These are phyloP conservation scores for Carpinus viminea DNA, from an alignment of 306 rosid species.

Conservation along the genomic window DNA sequence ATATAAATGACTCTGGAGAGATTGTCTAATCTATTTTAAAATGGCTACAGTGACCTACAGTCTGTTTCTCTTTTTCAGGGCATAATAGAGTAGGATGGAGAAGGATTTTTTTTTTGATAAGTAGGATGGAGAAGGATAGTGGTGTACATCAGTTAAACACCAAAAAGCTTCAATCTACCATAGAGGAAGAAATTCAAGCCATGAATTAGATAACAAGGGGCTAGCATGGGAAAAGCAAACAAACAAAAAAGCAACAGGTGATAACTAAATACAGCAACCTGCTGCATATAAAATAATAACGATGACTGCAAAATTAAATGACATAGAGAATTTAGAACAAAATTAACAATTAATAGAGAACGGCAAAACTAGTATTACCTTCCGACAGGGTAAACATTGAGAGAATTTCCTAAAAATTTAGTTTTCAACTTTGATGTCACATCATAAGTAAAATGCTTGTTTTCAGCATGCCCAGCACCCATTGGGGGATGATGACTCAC, in stretches of 20 bases:
- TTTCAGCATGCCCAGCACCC: slow-evolving; percentile 95
- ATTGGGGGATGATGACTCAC: slow-evolving; percentile 97
- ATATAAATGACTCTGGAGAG: not conserved
- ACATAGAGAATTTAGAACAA: not conserved
- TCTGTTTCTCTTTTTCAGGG: not conserved
- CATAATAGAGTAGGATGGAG: not conserved
- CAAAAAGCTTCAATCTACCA: no score
- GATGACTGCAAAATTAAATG: not conserved
- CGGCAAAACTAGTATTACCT: slow-evolving; percentile 43
- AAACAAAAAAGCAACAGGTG: not conserved
- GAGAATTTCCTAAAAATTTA: slow-evolving; percentile 85
- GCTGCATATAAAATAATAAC: not conserved
- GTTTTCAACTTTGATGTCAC: slow-evolving; percentile 92
- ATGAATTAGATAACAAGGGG: not conserved
- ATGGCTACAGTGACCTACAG: not conserved
- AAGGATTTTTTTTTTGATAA: not conserved
- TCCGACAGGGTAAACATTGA: slow-evolving; percentile 92
- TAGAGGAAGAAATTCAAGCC: slow-evolving; percentile 3
- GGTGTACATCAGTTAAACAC: not conserved
- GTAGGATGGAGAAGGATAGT: not conserved
- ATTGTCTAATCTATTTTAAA: not conserved
- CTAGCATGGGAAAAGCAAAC: not conserved
- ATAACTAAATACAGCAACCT: not conserved
- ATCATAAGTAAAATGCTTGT: slow-evolving; percentile 82
- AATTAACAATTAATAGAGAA: not conserved